A percentile compares a stretch with the other conserved stretches of the same genome.
These are phyloP conservation scores for Macaranga tanarius DNA, from an alignment of 441 rosid genomes.

Conservation along the genomic window DNA sequence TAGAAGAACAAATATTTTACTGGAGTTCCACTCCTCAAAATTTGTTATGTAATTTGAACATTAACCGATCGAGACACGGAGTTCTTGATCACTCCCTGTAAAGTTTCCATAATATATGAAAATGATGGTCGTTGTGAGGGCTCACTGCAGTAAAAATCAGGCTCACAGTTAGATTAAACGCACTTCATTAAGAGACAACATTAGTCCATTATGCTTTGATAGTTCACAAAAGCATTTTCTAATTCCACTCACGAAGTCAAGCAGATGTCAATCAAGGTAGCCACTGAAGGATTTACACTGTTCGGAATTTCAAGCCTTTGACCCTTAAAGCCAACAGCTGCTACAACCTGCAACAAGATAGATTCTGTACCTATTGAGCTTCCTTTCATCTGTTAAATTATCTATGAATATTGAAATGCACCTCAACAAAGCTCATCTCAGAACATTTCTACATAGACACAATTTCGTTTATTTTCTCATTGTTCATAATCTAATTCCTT, in stretches of 20 bases:
- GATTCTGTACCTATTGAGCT: not conserved
- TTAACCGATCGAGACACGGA: slow-evolving; percentile 2
- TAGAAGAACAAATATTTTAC: slow-evolving; percentile 9
- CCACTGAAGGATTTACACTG: slow-evolving; percentile 42
- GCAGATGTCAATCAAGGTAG: slow-evolving; percentile 54
- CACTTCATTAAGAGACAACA: too few species aligned
- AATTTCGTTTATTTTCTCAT: not conserved
- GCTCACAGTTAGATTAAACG: not conserved
- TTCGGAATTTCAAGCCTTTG: slow-evolving; percentile 58
- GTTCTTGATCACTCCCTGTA: slow-evolving; percentile 32
- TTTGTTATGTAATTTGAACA: not conserved
- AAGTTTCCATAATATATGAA: slow-evolving; percentile 36
- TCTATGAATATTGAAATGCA: not conserved
- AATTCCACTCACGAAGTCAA: slow-evolving; percentile 44
- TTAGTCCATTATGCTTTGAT: not conserved
- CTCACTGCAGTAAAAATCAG: slow-evolving; percentile 33
- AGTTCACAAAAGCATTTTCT: not conserved
- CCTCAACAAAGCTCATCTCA: too few species aligned
- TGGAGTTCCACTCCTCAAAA: not conserved
- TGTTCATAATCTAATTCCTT: not conserved
- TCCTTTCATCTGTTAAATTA: not conserved
- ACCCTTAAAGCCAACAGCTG: slow-evolving; percentile 51
- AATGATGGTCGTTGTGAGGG: slow-evolving; percentile 46
- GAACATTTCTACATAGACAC: not conserved
- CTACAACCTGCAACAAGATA: slow-evolving; percentile 48